These are phyloP conservation scores for Daucus carota DNA, from an alignment of 129 eudicot genomes.

Conservation along the genomic window DH1_v3.0 NC_030381.2:26313001-26313500, in stretches of 20 bases:
- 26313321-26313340: background rate
- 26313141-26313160: conserved; percentile 67
- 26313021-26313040: conserved; percentile 67
- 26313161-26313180: conserved; percentile 79
- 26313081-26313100: conserved; percentile 89
- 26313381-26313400: background rate
- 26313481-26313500: conserved; percentile 63
- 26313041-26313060: conserved; percentile 88
- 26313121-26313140: conserved; percentile 55
- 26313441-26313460: conserved; percentile 73
- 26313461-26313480: conserved; percentile 46
- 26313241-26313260: background rate
- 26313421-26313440: conserved; percentile 79
- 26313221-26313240: background rate
- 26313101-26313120: conserved; percentile 74
- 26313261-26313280: background rate
- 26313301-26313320: background rate
- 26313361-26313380: background rate
- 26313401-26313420: background rate
- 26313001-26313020: conserved; percentile 86
- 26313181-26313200: conserved; percentile 58
- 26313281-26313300: background rate
- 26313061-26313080: conserved; percentile 83
- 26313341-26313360: background rate
- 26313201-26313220: background rate